A percentile compares a stretch with the other conserved stretches of the same genome.
These are phyloP conservation scores for Penicillium nucicola DNA, from an alignment of 495 filamentous ascomycete genomes.

Conservation along the genomic window DNA sequence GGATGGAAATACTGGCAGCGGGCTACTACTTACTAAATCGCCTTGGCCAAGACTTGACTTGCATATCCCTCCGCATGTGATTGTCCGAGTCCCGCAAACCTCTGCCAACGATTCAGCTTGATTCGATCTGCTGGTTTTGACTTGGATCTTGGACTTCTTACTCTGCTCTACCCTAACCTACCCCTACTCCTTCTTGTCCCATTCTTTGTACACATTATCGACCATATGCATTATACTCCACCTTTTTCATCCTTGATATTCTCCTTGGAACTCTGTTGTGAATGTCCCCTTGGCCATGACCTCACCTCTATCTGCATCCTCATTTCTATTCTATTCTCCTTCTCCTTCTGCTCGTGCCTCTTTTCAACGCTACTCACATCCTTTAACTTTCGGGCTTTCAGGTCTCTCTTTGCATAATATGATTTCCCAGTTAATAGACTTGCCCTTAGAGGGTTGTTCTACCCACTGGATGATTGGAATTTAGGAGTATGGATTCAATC, in stretches of 20 bases:
- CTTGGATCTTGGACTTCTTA: background rate
- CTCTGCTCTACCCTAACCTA: background rate
- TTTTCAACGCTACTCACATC: background rate
- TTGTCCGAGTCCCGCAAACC: background rate
- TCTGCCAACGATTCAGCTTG: background rate
- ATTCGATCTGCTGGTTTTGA: background rate
- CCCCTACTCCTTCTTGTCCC: slow-evolving; percentile 8
- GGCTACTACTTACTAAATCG: slow-evolving; percentile 9
- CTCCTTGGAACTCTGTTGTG: background rate
- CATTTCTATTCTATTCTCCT: slow-evolving; percentile 2
- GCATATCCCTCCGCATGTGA: background rate
- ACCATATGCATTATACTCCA: slow-evolving; percentile 20
- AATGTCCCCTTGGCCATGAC: background rate
- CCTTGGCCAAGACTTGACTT: background rate
- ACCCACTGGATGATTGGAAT: background rate
- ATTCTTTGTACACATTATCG: slow-evolving; percentile 26
- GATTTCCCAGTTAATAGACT: background rate
- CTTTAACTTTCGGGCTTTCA: background rate
- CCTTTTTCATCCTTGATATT: slow-evolving; percentile 2
- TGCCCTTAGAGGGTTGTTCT: background rate
- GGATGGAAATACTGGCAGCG: slow-evolving; percentile 95
- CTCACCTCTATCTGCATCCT: background rate
- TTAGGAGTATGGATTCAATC: background rate
- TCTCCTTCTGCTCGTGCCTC: background rate
- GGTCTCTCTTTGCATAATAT: slow-evolving; percentile 15